phyloP scores from a whole-genome alignment of 1,284 basidiomycete genomes.

The Leccinum pachyderme region DNA sequence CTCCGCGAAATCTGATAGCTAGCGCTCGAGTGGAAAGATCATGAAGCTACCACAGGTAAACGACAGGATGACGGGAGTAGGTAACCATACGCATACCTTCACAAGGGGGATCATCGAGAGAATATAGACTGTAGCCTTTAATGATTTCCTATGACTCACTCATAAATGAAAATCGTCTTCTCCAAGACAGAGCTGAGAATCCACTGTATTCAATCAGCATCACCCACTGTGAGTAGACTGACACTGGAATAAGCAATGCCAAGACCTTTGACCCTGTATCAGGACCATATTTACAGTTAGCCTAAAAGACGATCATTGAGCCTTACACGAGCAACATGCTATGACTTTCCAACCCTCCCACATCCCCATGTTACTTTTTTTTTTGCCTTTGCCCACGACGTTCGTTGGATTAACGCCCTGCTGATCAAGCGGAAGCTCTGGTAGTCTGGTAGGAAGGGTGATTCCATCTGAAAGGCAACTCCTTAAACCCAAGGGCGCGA shows the following conservation, averaged over 20 bases:
- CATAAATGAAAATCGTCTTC: constrained; percentile 64
- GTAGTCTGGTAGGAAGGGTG: constrained; percentile 25
- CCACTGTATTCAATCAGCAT: constrained; percentile 47
- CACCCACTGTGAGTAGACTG: constrained; percentile 21
- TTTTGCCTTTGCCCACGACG: constrained; percentile 3
- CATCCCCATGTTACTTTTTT: constrained; percentile 14
- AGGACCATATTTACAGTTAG: not conserved
- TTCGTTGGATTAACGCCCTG: constrained; percentile 1
- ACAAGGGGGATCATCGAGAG: constrained; percentile 72
- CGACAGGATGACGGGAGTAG: not conserved
- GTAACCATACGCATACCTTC: constrained; percentile 44
- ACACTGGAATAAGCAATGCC: constrained; percentile 60
- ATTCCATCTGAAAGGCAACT: constrained; percentile 35
- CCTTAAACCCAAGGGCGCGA: constrained; percentile 13
- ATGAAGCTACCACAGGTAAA: constrained; percentile 51
- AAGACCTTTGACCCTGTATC: constrained; percentile 63
- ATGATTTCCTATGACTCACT: constrained; percentile 22
- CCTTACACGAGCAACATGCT: constrained; percentile 55
- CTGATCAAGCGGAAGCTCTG: constrained; percentile 18
- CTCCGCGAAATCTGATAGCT: constrained; percentile 71
- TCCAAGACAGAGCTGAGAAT: constrained; percentile 57
- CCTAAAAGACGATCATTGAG: not conserved
- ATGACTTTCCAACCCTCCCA: constrained; percentile 55
- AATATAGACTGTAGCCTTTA: constrained; percentile 51
- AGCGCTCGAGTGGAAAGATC: constrained; percentile 79